Conservation (phyloP, 2,329 filamentous ascomycete genomes). For the Scedosporium boydii region DNA sequence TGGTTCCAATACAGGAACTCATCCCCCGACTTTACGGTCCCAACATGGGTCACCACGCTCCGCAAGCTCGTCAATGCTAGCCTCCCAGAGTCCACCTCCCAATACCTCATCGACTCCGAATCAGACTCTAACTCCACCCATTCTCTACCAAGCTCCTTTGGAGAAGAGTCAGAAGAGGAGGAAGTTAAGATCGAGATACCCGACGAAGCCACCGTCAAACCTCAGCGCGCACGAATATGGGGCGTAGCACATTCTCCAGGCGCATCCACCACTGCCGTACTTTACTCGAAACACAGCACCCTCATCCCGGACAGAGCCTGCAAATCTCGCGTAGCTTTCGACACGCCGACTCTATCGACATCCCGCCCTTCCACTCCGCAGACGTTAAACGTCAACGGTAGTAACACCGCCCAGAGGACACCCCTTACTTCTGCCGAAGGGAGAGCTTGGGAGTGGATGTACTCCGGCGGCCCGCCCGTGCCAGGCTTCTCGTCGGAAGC, state of each 20-base stretch:
- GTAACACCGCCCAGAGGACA: background rate
- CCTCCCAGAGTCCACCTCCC: background rate
- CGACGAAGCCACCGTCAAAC: conserved; percentile 31
- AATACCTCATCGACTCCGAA: conserved; percentile 5
- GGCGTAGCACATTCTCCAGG: conserved; percentile 42
- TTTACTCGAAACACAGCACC: conserved; percentile 39
- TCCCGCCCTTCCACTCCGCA: background rate
- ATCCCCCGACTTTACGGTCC: background rate
- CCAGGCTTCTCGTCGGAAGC: conserved; percentile 25
- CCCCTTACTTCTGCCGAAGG: conserved; percentile 41
- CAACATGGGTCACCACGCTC: conserved; percentile 1
- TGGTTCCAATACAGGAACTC: conserved; percentile 43
- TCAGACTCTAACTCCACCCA: background rate
- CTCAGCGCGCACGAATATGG: conserved; percentile 43
- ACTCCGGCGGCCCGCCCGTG: conserved; percentile 39
- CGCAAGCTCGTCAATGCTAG: background rate
- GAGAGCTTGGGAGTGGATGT: conserved; percentile 49
- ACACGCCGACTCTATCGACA: background rate
- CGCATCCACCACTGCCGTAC: conserved; percentile 38
- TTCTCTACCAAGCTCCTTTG: conserved; percentile 4
- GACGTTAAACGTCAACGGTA: background rate
- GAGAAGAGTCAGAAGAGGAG: conserved; percentile 17
- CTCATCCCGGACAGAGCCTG: conserved; percentile 35
- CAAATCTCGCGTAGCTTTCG: conserved; percentile 27
- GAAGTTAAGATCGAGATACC: conserved; percentile 21